Evolutionary conservation across 495 filamentous ascomycete species (phyloP).

Genomic region (Thozetella sp.): DNA sequence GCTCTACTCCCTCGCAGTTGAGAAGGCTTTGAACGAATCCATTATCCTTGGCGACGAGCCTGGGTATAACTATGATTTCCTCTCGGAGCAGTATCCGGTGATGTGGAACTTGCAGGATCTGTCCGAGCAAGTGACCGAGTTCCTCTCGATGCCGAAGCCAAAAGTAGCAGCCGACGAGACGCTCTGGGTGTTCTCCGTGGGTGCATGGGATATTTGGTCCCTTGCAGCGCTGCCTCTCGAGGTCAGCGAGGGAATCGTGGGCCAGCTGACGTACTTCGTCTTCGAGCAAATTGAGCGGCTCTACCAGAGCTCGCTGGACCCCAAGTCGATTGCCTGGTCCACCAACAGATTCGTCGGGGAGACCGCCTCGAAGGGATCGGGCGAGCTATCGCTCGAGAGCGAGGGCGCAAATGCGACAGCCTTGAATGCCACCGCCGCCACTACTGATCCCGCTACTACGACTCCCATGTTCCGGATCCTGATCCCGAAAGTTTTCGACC

Average conservation of each 20-base stretch:
- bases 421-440: neutral
- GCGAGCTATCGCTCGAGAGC: neutral
- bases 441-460: neutral
- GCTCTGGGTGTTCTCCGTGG: slow-evolving; percentile 45
- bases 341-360: slow-evolving; percentile 9
- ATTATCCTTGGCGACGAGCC: slow-evolving; percentile 14
- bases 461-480: slow-evolving; percentile 34
- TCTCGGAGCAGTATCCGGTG: slow-evolving; percentile 27
- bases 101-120: slow-evolving; percentile 33
- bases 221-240: slow-evolving; percentile 38
- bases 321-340: slow-evolving; percentile 24
- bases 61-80: slow-evolving; percentile 34
- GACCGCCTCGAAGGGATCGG: slow-evolving; percentile 2
- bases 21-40: slow-evolving; percentile 1
- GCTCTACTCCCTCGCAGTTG: neutral
- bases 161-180: slow-evolving; percentile 30
- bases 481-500: slow-evolving; percentile 44
- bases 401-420: neutral
- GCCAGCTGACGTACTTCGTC: slow-evolving; percentile 25
- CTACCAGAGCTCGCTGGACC: slow-evolving; percentile 31
- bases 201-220: slow-evolving; percentile 50
- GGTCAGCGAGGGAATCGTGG: slow-evolving; percentile 25
- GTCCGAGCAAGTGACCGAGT: slow-evolving; percentile 36
- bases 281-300: slow-evolving; percentile 42
- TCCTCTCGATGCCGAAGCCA: slow-evolving; percentile 27